A percentile compares a stretch with the other conserved stretches of the same genome.
Conservation (phyloP, 768 basidiomycete species). For the Cubamyces lactineus region DNA sequence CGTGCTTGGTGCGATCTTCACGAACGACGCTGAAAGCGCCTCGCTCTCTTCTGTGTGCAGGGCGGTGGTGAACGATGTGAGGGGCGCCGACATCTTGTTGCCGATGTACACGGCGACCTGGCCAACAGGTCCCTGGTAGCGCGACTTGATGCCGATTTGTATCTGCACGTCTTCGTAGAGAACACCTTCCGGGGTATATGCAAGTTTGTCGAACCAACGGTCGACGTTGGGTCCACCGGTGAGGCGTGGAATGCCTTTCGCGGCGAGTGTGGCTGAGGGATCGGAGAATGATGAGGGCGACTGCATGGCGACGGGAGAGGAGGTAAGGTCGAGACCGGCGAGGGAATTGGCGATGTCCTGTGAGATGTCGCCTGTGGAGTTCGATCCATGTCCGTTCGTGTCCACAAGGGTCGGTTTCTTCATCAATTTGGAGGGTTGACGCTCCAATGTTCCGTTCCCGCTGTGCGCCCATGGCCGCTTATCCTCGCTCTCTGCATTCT, state of each 20-base stretch:
- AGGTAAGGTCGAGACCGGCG: slow-evolving; percentile 70
- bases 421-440: slow-evolving; percentile 55
- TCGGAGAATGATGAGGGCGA: slow-evolving; percentile 17
- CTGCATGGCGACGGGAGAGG: slow-evolving; percentile 32
- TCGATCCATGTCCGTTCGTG: slow-evolving; percentile 38
- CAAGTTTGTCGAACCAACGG: slow-evolving; percentile 87
- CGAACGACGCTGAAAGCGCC: slow-evolving; percentile 80
- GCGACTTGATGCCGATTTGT: slow-evolving; percentile 94
- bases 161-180: slow-evolving; percentile 95
- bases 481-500: slow-evolving; percentile 91
- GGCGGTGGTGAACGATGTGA: slow-evolving; percentile 88
- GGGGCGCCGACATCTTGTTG: slow-evolving; percentile 89
- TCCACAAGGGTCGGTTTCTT: slow-evolving; percentile 38
- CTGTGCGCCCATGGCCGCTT: slow-evolving; percentile 96
- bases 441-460: slow-evolving; percentile 71
- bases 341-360: slow-evolving; percentile 73
- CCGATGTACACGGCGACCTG: slow-evolving; percentile 95
- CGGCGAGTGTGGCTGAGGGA: slow-evolving; percentile 28
- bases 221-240: slow-evolving; percentile 75
- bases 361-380: slow-evolving; percentile 42
- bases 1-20: slow-evolving; percentile 85
- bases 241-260: slow-evolving; percentile 55
- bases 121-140: slow-evolving; percentile 93
- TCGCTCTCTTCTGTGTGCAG: slow-evolving; percentile 74
- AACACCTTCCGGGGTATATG: slow-evolving; percentile 80